Percentiles rank a stretch among this genome's conserved stretches.
Evolutionary conservation across 352 stramenopile genomes (phyloP).

Genomic region (Phytophthora pinifolia): DNA sequence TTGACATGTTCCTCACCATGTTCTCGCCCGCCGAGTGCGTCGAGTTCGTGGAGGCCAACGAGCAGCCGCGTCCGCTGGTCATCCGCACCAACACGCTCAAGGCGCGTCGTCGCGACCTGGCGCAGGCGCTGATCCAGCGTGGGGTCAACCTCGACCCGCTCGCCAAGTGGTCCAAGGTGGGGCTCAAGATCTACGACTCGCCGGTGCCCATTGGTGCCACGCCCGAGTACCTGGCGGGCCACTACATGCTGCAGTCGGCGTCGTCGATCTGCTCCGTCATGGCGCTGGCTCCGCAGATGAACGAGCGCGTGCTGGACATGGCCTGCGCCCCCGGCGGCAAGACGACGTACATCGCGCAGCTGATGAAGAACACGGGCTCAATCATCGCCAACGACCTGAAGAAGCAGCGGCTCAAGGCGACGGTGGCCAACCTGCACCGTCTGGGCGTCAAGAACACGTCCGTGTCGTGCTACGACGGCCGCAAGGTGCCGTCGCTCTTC

Average conservation of each 20-base stretch:
- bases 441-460: conserved; percentile 98
- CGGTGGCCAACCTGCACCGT: conserved; percentile 98
- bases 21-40: conserved; percentile 97
- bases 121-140: conserved; percentile 97
- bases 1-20: conserved; percentile 97
- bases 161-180: conserved; percentile 99
- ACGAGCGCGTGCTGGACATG: conserved; percentile 98
- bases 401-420: conserved; percentile 96
- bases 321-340: conserved; percentile 98
- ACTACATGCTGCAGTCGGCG: conserved; percentile 99
- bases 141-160: conserved; percentile 98
- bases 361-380: conserved; percentile 99
- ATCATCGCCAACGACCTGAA: conserved; percentile 99
- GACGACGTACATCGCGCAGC: conserved; percentile 98
- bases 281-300: conserved; percentile 95
- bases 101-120: conserved; percentile 97
- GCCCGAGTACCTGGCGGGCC: conserved; percentile 99
- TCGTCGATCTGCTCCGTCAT: conserved; percentile 99
- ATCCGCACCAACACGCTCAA: conserved; percentile 99
- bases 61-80: conserved; percentile 96
- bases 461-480: conserved; percentile 96
- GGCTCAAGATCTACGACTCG: conserved; percentile 98
- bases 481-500: conserved; percentile 93
- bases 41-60: conserved; percentile 99
- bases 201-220: conserved; percentile 99